Conservation (phyloP, 2,329 filamentous ascomycete species). For the Colletotrichum sp. region DNA sequence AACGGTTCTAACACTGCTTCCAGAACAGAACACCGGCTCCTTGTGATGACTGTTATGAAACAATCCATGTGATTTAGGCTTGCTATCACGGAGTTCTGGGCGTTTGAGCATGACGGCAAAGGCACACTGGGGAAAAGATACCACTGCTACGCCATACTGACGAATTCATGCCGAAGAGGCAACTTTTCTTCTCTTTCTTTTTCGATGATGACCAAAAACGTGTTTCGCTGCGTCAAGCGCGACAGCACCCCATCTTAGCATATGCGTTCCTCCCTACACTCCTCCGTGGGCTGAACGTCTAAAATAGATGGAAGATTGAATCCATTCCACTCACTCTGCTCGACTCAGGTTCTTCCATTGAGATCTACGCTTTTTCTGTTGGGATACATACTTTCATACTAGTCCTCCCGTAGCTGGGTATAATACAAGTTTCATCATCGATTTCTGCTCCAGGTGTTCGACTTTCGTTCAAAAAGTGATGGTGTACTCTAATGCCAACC, state of each 20-base stretch:
- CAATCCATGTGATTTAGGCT: constrained; percentile 25
- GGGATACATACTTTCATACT: constrained; percentile 38
- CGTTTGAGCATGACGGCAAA: neutral
- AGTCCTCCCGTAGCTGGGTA: neutral
- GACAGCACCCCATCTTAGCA: constrained; percentile 51
- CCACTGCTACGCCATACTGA: constrained; percentile 13
- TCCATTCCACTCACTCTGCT: constrained; percentile 57
- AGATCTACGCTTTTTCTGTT: constrained; percentile 53
- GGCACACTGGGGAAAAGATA: constrained; percentile 2
- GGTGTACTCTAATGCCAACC: constrained; percentile 19
- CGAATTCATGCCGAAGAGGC: constrained; percentile 1
- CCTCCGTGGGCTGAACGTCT: constrained; percentile 59
- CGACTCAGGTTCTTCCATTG: constrained; percentile 44
- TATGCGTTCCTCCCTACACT: constrained; percentile 55
- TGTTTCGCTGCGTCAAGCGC: neutral
- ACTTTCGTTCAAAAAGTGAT: neutral
- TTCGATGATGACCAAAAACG: neutral
- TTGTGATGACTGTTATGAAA: constrained; percentile 7
- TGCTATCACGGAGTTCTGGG: constrained; percentile 26
- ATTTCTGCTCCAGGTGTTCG: neutral
- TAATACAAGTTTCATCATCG: neutral
- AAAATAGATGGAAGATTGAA: constrained; percentile 59
- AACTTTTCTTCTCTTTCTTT: neutral
- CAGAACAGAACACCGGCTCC: constrained; percentile 21
- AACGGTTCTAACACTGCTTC: neutral